Evolutionary conservation across 192 early-diverging fungal species (phyloP), one percentile per base, ranked within the genome.

Genomic region (Coemansia sp.): DNA sequence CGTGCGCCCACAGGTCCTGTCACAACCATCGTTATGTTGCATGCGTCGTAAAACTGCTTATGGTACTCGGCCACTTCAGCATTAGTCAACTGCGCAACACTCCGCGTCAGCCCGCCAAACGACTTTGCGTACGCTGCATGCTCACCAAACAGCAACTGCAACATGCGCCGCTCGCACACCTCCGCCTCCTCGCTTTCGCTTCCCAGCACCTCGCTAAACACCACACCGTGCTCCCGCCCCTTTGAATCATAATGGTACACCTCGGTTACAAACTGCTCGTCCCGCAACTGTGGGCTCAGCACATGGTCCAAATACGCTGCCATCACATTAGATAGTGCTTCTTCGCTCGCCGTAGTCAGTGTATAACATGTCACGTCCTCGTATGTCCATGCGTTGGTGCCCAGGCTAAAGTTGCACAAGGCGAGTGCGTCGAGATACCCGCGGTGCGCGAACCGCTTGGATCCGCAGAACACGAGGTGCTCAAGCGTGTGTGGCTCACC

Each of bases 401-500:
- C 92, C 0, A 72, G 85, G 3, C 87, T 85, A n/a, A 91, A 73
- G 65, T 87, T 90, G 52, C 91, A 83, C 57, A 79, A 86, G 12
- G 91, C 91, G n/a, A 87, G 62, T 8, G 81, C 81, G 60, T 94
- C 91, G 5, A 95, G 84, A 50, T 86, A 92, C 9, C 92, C 91
- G 54, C 87, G 84, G 58, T 86, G 59, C 17, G 86, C 86, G 43
- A 76, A 86, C 59, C 75, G 71, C 71, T 81, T 64, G 9, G 92
- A 94, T 14, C 93, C 93, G 63, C 89, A 91, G 55, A 95, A 95
- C 0, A 94, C 73, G 63, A 95, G 82, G 58, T 86, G 85, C 69
- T 94, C 93, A 4, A 95, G 84, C 0, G 92, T 94, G 62, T 95
- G 93, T 9, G 92, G 85, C n/a, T 90, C 80, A 10, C 93, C 93